Conservation (phyloP, 192 early-diverging fungal genomes). For the Coemansia sp. region DNA sequence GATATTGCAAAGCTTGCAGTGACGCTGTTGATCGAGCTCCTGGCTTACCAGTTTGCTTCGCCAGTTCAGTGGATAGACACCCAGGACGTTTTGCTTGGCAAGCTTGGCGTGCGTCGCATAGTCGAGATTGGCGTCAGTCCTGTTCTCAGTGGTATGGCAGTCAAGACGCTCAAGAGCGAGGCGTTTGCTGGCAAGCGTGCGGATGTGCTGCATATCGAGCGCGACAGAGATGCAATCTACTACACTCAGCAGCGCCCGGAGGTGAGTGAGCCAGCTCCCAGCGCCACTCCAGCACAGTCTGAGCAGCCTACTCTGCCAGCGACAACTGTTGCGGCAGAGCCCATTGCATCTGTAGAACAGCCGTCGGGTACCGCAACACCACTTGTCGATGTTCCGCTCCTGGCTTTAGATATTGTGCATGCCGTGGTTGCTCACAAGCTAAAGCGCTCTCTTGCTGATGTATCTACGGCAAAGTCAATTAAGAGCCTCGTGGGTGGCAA, state of each 20-base stretch:
- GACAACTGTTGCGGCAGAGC: conserved; percentile 52
- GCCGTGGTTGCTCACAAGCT: conserved; percentile 85
- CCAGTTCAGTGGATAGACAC: conserved; percentile 96
- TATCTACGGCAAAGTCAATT: conserved; percentile 66
- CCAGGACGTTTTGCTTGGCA: conserved; percentile 78
- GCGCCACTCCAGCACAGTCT: not conserved
- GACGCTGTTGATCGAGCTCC: conserved; percentile 79
- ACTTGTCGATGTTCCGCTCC: conserved; percentile 71
- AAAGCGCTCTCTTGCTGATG: conserved; percentile 77
- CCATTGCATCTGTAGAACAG: not conserved
- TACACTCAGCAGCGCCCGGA: conserved; percentile 3
- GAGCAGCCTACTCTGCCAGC: conserved; percentile 37
- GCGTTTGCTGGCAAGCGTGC: not conserved
- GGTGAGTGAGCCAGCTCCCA: not conserved
- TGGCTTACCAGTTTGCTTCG: conserved; percentile 92
- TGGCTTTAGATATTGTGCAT: conserved; percentile 74
- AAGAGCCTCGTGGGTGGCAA: conserved; percentile 85
- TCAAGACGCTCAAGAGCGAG: conserved; percentile 43
- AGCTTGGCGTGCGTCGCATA: conserved; percentile 75
- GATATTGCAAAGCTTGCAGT: conserved; percentile 70
- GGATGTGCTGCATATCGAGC: conserved; percentile 15
- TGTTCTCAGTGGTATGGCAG: conserved; percentile 85
- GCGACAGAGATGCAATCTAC: conserved; percentile 20
- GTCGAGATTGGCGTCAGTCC: conserved; percentile 89
- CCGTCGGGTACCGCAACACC: conserved; percentile 30